These are phyloP conservation scores for Schizochytrium sp. DNA, from an alignment of 108 stramenopile genomes.

Conservation along the genomic window DNA sequence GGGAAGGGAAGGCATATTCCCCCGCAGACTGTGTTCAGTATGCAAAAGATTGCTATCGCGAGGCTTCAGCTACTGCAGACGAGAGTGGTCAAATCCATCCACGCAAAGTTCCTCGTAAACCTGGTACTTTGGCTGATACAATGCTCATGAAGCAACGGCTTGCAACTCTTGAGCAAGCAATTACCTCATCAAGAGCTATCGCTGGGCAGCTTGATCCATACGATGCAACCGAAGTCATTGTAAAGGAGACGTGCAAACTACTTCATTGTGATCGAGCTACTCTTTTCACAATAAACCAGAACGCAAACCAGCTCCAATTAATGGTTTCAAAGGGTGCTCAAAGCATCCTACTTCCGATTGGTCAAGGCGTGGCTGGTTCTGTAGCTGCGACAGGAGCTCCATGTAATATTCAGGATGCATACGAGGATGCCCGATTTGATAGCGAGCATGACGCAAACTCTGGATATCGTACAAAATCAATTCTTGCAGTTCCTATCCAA, in stretches of 20 bases:
- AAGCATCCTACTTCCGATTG: conserved; percentile 68
- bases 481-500: conserved; percentile 72
- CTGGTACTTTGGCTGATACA: neutral
- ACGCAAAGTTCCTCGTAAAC: neutral
- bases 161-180: conserved; percentile 36
- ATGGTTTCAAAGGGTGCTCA: conserved; percentile 69
- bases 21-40: conserved; percentile 62
- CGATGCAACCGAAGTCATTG: conserved; percentile 63
- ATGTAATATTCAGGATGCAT: conserved; percentile 69
- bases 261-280: conserved; percentile 71
- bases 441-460: conserved; percentile 65
- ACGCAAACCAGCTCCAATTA: conserved; percentile 63
- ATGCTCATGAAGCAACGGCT: neutral
- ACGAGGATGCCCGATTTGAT: conserved; percentile 70
- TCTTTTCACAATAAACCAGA: conserved; percentile 63
- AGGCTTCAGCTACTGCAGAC: conserved; percentile 72
- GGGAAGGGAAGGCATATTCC: conserved; percentile 57
- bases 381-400: conserved; percentile 66
- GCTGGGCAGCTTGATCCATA: conserved; percentile 67
- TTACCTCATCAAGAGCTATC: conserved; percentile 65
- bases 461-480: conserved; percentile 74
- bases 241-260: conserved; percentile 63
- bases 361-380: conserved; percentile 72
- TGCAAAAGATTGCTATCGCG: conserved; percentile 69
- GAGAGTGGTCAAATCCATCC: conserved; percentile 72